Conservation (phyloP, 129 eudicot species). For the Heracleum sosnowskyi region DNA sequence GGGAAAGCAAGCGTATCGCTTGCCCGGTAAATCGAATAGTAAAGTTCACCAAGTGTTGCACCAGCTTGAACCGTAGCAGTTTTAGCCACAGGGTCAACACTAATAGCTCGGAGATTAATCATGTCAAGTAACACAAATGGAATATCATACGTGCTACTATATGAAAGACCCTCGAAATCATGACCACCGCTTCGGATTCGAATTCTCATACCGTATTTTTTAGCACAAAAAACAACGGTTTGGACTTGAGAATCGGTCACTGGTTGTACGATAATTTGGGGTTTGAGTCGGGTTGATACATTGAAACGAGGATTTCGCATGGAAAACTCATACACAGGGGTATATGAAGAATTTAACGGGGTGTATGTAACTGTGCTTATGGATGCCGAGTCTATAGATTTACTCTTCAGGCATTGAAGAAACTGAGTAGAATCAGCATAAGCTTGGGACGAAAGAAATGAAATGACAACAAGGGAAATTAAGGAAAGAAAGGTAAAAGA, state of each 20-base stretch:
- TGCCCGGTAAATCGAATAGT: not conserved
- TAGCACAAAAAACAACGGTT: conserved; percentile 6
- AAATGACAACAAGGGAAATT: not conserved
- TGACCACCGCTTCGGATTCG: conserved; percentile 8
- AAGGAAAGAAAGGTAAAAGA: not conserved
- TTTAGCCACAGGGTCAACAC: not conserved
- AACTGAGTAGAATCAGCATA: not conserved
- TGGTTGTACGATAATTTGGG: not conserved
- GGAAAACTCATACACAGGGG: not conserved
- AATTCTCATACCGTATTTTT: not conserved
- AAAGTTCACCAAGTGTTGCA: conserved; percentile 10
- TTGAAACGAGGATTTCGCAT: conserved; percentile 1
- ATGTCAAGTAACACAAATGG: conserved; percentile 9
- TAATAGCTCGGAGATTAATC: not conserved
- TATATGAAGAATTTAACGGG: not conserved
- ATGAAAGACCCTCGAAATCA: conserved; percentile 8
- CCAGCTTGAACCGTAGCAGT: conserved; percentile 2
- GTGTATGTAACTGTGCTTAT: not conserved
- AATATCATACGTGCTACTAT: not conserved
- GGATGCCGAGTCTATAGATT: not conserved
- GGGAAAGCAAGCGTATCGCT: conserved; percentile 9
- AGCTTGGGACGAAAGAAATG: not conserved
- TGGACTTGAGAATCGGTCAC: conserved; percentile 2
- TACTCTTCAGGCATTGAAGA: not conserved
- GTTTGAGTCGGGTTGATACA: not conserved